These are phyloP conservation scores for Candida arabinofermentans DNA, from an alignment of 805 yeast species.

Conservation along the genomic window DNA sequence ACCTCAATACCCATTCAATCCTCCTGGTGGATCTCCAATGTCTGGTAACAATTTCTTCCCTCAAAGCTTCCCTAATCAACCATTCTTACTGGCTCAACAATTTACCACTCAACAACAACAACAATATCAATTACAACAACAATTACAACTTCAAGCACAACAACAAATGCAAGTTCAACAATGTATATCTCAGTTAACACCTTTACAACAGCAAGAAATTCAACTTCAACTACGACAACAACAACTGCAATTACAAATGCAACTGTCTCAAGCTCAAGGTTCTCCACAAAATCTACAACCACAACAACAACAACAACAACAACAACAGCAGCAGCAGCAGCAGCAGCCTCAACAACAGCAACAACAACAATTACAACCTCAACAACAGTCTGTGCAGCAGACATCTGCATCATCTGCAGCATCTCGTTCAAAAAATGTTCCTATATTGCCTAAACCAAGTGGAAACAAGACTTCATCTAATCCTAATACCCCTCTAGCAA, in stretches of 20 bases:
- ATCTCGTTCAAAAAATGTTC: slow-evolving; percentile 28
- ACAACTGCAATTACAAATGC: background rate
- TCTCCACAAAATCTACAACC: no score
- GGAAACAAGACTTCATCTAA: slow-evolving; percentile 5
- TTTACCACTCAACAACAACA: slow-evolving; percentile 1
- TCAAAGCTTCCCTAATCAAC: slow-evolving; percentile 14
- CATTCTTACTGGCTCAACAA: slow-evolving; percentile 6
- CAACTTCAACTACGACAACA: slow-evolving; percentile 1
- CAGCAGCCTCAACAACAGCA: background rate
- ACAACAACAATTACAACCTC: slow-evolving; percentile 5
- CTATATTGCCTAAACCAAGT: slow-evolving; percentile 32
- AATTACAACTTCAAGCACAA: slow-evolving; percentile 3
- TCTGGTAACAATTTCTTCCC: slow-evolving; percentile 7
- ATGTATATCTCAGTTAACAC: background rate
- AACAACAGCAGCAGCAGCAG: background rate
- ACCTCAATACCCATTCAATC: slow-evolving; percentile 5
- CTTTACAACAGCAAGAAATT: slow-evolving; percentile 1
- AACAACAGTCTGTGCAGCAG: slow-evolving; percentile 3
- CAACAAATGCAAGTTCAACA: slow-evolving; percentile 1
- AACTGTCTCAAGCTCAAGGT: background rate
- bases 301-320: slow-evolving; percentile 1
- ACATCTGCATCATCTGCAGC: background rate
- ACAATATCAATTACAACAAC: slow-evolving; percentile 1
- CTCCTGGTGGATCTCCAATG: slow-evolving; percentile 5
- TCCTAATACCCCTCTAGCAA: slow-evolving; percentile 21